Evolutionary conservation across 208 protist species (phyloP).

Genomic region (Leishmania amazonensis): DNA sequence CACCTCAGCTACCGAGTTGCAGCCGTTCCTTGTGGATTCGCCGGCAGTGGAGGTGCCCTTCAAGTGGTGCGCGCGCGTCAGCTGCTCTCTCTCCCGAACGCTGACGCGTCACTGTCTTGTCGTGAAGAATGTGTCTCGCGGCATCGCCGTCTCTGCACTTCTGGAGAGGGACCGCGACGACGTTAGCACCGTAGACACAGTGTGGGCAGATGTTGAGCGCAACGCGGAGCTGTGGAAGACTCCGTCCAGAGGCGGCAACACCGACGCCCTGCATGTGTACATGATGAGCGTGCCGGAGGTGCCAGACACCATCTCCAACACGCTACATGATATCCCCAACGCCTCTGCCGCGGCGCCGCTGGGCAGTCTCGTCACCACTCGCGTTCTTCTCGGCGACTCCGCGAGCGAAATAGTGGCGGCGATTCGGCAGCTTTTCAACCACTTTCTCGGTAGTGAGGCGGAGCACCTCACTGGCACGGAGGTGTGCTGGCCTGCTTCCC

Average conservation of each 20-base stretch:
- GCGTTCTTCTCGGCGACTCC: constrained; percentile 51
- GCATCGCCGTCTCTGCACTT: constrained; percentile 2
- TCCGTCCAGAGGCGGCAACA: not conserved
- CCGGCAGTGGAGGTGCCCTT: not conserved
- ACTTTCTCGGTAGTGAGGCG: constrained; percentile 22
- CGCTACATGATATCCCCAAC: constrained; percentile 15
- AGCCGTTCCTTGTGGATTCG: not conserved
- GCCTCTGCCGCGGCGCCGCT: not conserved
- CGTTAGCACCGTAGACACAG: not conserved
- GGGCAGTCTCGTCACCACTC: constrained; percentile 10
- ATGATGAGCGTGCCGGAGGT: constrained; percentile 24
- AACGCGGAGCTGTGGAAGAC: constrained; percentile 8
- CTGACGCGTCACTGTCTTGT: constrained; percentile 17
- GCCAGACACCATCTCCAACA: constrained; percentile 5
- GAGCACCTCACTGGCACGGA: constrained; percentile 19
- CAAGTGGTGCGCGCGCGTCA: constrained; percentile 22
- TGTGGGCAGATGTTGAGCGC: not conserved
- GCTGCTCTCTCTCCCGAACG: constrained; percentile 8
- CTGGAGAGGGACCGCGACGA: not conserved
- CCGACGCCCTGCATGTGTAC: constrained; percentile 16
- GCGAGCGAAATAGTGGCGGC: constrained; percentile 33
- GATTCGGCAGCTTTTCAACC: constrained; percentile 31
- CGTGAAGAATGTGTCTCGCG: constrained; percentile 3
- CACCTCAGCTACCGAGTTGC: not conserved
- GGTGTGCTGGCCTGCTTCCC: constrained; percentile 56